Evolutionary conservation across 306 rosid genomes (phyloP).

Genomic region (Chamaecrista fasciculata): DNA sequence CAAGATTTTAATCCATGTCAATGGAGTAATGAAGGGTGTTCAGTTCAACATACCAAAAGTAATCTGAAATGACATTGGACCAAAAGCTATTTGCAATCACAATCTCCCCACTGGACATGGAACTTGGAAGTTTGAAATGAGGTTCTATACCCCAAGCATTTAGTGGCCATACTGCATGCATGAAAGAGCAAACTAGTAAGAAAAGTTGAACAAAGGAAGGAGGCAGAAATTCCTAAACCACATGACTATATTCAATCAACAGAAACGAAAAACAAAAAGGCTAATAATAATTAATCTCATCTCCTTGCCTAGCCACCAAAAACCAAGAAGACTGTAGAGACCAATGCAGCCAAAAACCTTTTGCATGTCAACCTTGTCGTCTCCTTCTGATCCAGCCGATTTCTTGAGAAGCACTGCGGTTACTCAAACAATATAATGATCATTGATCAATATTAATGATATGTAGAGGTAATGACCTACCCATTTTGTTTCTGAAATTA

Average conservation of each 20-base stretch:
- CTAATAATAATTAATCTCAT: neutral
- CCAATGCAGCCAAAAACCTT: slow-evolving; percentile 74
- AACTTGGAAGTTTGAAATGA: slow-evolving; percentile 50
- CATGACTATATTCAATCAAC: neutral
- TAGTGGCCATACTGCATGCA: slow-evolving; percentile 73
- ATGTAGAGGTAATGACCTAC: neutral
- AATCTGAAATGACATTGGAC: slow-evolving; percentile 66
- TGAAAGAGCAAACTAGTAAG: slow-evolving; percentile 7
- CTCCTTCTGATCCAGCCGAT: slow-evolving; percentile 66
- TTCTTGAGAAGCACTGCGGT: slow-evolving; percentile 65
- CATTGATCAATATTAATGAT: slow-evolving; percentile 16
- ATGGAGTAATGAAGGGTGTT: neutral
- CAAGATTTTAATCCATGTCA: neutral
- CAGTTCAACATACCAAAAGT: slow-evolving; percentile 54
- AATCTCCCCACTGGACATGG: slow-evolving; percentile 44
- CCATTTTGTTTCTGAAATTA: neutral
- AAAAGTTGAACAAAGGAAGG: neutral
- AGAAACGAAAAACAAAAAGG: neutral
- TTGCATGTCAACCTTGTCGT: slow-evolving; percentile 64
- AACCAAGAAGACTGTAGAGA: slow-evolving; percentile 63
- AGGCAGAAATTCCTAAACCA: slow-evolving; percentile 2
- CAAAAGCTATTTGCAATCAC: slow-evolving; percentile 57
- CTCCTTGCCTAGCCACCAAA: slow-evolving; percentile 83
- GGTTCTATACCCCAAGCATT: slow-evolving; percentile 67
- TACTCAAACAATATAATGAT: neutral